Evolutionary conservation across 129 eudicot species (phyloP), one percentile per base, ranked within the genome.

Genomic region (Escallonia herrerae): DNA sequence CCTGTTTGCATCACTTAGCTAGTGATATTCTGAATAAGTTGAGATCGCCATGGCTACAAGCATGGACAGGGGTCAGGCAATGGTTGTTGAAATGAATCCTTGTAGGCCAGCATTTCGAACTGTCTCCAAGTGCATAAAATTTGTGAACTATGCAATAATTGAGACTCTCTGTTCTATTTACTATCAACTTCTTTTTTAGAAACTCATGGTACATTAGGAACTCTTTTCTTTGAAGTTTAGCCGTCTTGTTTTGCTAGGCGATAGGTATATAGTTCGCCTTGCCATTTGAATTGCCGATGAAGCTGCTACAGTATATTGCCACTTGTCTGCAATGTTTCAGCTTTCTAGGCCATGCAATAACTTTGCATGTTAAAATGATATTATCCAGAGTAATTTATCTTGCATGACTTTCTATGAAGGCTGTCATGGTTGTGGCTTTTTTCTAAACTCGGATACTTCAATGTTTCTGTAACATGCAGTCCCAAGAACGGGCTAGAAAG

Each of bases 401-500:
- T 22, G 33, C 33, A 22, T 1, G 33, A 22, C 33, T n/a, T 22
- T 22, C 33, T 22, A 22, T 22, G 33, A 22, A 22, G 33, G 33
- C 33, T 22, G 33, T 22, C 33, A 56, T 39, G 39, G 3, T 55
- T 44, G 11, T 47, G 11, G 13, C 11, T 40, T 3, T 64, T 44
- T 43, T 60, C 10, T 56, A 8, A 40, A 52, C 2, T 6, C 47
- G 40, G 2, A 57, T 15, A 33, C 22, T 41, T 15, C 49, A 15
- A 39, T 7, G 5, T 51, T 60, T 47, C 42, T 55, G 8, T 71
- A 48, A 37, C 59, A 43, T 81, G 75, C 82, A 93, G 98, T 83
- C 95, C 7, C 90, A 81, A 69, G 96, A 93, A 72, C 91, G 96
- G 54, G 89, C 98, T 6, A 81, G 90, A 74, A 84, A 81, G 74